phyloP scores from a whole-genome alignment of 768 basidiomycete genomes.

The Suillus sp. region DNA sequence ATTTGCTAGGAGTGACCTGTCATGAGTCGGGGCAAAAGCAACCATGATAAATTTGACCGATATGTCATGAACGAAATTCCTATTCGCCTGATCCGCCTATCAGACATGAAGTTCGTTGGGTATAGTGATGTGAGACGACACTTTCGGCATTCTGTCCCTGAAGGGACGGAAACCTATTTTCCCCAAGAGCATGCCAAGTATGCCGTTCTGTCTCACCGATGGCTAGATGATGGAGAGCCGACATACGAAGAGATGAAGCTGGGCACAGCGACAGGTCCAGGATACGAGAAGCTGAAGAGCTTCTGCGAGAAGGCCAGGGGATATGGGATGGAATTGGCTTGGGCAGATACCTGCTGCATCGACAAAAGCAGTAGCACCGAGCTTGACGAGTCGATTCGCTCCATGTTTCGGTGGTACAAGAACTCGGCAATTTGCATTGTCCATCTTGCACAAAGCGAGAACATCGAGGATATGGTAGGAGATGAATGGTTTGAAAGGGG shows the following conservation, averaged over 20 bases:
- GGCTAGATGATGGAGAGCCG: slow-evolving; percentile 1
- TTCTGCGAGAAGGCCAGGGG: neutral
- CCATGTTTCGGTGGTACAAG: slow-evolving; percentile 7
- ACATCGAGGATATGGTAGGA: neutral
- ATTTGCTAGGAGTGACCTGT: neutral
- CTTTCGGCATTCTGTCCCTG: neutral
- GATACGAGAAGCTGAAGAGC: neutral
- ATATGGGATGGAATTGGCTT: neutral
- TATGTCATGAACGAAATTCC: slow-evolving; percentile 10
- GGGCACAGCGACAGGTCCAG: neutral
- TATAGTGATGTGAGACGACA: neutral
- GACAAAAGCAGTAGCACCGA: slow-evolving; percentile 5
- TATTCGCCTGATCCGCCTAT: neutral
- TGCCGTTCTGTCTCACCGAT: slow-evolving; percentile 6
- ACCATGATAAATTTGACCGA: neutral
- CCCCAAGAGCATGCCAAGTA: neutral
- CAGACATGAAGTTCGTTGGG: slow-evolving; percentile 1
- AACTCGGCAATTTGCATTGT: slow-evolving; percentile 3
- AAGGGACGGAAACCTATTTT: too few species aligned
- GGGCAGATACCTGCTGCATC: slow-evolving; percentile 8
- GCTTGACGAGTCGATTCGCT: slow-evolving; percentile 10
- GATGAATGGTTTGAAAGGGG: slow-evolving; percentile 6
- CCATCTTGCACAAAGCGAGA: neutral
- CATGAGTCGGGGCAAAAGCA: neutral
- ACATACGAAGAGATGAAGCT: neutral